These are phyloP conservation scores for Exophiala xenobiotica DNA, from an alignment of 2,329 filamentous ascomycete species.

Conservation along the genomic window DNA sequence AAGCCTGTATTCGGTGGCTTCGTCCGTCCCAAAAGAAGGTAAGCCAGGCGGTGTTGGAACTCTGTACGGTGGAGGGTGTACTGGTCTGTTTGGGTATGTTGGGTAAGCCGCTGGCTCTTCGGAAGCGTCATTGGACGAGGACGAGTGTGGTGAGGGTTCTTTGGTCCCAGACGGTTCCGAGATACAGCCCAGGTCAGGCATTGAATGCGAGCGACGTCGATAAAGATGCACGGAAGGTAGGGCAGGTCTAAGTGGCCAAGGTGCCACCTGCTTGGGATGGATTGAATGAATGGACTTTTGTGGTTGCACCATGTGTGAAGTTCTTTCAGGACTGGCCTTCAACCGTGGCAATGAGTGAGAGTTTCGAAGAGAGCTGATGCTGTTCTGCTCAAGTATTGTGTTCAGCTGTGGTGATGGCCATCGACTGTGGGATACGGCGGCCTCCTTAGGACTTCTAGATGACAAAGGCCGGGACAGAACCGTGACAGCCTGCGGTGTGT, in stretches of 20 bases:
- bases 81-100: slow-evolving; percentile 21
- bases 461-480: slow-evolving; percentile 29
- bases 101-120: slow-evolving; percentile 17
- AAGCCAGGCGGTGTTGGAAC: slow-evolving; percentile 45
- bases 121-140: slow-evolving; percentile 31
- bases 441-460: slow-evolving; percentile 19
- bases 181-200: slow-evolving; percentile 32
- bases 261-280: background rate
- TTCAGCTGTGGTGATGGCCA: slow-evolving; percentile 30
- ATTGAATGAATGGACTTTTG: slow-evolving; percentile 11
- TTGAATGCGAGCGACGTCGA: slow-evolving; percentile 29
- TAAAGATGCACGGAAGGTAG: slow-evolving; percentile 4
- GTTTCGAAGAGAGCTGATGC: slow-evolving; percentile 27
- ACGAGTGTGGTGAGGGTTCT: slow-evolving; percentile 13
- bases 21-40: slow-evolving; percentile 43
- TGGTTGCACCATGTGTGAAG: slow-evolving; percentile 1
- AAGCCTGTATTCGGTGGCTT: slow-evolving; percentile 36
- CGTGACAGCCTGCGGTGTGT: slow-evolving; percentile 11
- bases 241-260: background rate
- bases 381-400: slow-evolving; percentile 34
- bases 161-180: slow-evolving; percentile 1
- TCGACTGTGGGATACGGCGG: slow-evolving; percentile 24
- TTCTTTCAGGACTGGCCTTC: slow-evolving; percentile 6
- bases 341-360: slow-evolving; percentile 19
- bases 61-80: slow-evolving; percentile 40